These are phyloP conservation scores for Zymoseptoria crescenta DNA, from an alignment of 2,329 filamentous ascomycete genomes.

Conservation along the genomic window DNA sequence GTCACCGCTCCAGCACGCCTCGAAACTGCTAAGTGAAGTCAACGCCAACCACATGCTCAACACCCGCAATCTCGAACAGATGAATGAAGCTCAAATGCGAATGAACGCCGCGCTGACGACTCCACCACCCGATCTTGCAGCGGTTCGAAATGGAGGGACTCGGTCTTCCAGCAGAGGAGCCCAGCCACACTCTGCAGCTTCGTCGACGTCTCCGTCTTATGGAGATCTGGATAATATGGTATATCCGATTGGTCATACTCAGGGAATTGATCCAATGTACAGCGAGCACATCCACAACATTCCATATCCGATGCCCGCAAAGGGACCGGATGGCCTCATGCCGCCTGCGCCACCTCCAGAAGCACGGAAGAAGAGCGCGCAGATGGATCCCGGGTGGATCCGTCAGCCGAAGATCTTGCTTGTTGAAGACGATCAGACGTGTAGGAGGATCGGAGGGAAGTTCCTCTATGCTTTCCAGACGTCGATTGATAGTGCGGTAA, in stretches of 20 bases:
- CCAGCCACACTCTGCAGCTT: conserved; percentile 38
- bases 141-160: conserved; percentile 28
- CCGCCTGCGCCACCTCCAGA: conserved; percentile 39
- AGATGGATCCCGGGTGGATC: conserved; percentile 57
- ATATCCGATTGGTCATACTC: conserved; percentile 82
- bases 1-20: conserved; percentile 60
- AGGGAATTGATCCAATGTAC: conserved; percentile 91
- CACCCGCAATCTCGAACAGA: conserved; percentile 55
- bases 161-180: conserved; percentile 37
- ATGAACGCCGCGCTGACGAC: conserved; percentile 50
- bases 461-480: conserved; percentile 59
- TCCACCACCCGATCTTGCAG: conserved; percentile 45
- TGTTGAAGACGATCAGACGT: conserved; percentile 72
- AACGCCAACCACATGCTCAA: conserved; percentile 59
- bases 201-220: conserved; percentile 47
- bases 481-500: conserved; percentile 55
- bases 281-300: conserved; percentile 93
- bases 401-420: conserved; percentile 72
- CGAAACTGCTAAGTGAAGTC: conserved; percentile 57
- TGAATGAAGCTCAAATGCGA: conserved; percentile 52
- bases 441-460: conserved; percentile 58
- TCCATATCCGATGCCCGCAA: conserved; percentile 70
- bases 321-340: conserved; percentile 42
- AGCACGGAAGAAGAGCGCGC: conserved; percentile 52
- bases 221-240: conserved; percentile 64